Evolutionary conservation across 2,329 filamentous ascomycete species (phyloP), one percentile per base, ranked within the genome.

Genomic region (Xylariaceae sp.): DNA sequence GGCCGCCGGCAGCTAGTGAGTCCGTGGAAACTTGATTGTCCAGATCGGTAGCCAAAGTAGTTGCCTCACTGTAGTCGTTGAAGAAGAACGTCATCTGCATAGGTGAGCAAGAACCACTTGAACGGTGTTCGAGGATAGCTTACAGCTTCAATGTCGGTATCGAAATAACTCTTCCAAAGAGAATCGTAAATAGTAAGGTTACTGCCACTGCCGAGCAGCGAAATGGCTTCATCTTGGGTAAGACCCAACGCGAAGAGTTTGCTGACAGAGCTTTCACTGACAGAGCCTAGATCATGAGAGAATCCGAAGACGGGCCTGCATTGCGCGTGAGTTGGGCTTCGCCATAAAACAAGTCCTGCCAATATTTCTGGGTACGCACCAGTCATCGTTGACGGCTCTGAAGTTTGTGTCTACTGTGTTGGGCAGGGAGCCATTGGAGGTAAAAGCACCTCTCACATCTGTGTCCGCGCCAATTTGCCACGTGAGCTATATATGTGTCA

Each of bases 271-370:
- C 41, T 57, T 1, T 42, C 44, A 2, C 61, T 53, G 19, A 76
- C 67, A 2, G 71, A 58, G 2, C 68, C 69, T 40, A 87, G 75
- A 37, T 81, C 72, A 43, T 81, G 78, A 9, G 81, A 68, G 54
- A 90, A 89, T 0, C 84, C 88, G 64, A 95, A 94, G 1, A 93
- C 85, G 0, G 89, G 89, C 67, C 87, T 71, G 29, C 0, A 18
- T 6, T n/a, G 6, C 30, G 15, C 11, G 22, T n/a, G n/a, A n/a
- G n/a, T n/a, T n/a, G n/a, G n/a, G n/a, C n/a, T n/a, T n/a, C n/a
- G n/a, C n/a, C n/a, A n/a, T n/a, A n/a, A n/a, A n/a, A n/a, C n/a
- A n/a, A n/a, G n/a, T n/a, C n/a, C n/a, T n/a, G n/a, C n/a, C n/a
- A n/a, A n/a, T n/a, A 29, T n/a, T 29, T 29, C 9, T 19, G 17